Conservation (phyloP, 495 filamentous ascomycete genomes). For the Hypomontagnella submonticulosa region DNA sequence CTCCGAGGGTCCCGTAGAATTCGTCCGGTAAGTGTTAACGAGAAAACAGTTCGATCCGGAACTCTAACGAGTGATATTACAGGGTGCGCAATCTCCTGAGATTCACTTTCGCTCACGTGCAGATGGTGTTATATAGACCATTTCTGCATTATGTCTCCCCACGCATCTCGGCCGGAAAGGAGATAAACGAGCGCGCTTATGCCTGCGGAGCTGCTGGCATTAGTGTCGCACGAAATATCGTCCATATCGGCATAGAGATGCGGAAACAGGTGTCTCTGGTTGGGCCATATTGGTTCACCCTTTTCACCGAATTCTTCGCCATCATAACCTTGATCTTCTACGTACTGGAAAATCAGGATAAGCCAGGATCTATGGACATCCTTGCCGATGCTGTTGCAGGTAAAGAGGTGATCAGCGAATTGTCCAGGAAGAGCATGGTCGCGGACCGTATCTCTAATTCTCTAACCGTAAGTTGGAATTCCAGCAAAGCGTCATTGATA, state of each 20-base stretch:
- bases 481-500: neutral
- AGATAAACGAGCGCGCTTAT: constrained; percentile 86
- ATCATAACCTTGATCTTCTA: constrained; percentile 91
- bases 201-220: constrained; percentile 93
- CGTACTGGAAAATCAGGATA: constrained; percentile 88
- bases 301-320: constrained; percentile 96
- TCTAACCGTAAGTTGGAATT: constrained; percentile 66
- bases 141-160: constrained; percentile 94
- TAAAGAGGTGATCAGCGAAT: constrained; percentile 77
- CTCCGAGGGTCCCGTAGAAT: constrained; percentile 74
- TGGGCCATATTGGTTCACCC: constrained; percentile 95
- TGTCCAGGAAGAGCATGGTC: constrained; percentile 86
- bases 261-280: constrained; percentile 82
- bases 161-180: constrained; percentile 68
- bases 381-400: constrained; percentile 86
- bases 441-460: constrained; percentile 84
- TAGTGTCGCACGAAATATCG: constrained; percentile 90
- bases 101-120: constrained; percentile 88
- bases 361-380: constrained; percentile 77
- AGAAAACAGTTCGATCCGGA: neutral
- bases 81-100: constrained; percentile 89
- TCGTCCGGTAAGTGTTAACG: constrained; percentile 72
- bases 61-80: constrained; percentile 39
- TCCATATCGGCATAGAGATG: constrained; percentile 92
- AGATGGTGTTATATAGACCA: constrained; percentile 94